Conservation (phyloP, 495 filamentous ascomycete species). For the Tuber brumale region DNA sequence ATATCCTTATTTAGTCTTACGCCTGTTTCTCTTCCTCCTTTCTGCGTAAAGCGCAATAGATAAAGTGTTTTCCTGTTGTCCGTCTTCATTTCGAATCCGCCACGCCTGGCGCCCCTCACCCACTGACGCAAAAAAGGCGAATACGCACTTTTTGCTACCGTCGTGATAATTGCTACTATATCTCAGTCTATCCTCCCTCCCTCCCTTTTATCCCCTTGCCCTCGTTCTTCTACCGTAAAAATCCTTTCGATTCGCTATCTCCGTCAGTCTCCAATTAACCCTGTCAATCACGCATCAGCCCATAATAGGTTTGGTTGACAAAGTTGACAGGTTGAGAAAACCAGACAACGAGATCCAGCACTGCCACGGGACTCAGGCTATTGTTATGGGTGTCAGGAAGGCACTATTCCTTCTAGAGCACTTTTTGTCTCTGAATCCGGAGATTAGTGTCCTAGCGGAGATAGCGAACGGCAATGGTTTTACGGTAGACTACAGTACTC, state of each 20-base stretch:
- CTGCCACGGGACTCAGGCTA: too few relatives aligned
- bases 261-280: background rate
- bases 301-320: too few relatives aligned
- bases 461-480: too few relatives aligned
- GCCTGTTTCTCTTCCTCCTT: background rate
- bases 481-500: too few relatives aligned
- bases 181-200: background rate
- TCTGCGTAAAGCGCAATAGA: background rate
- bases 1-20: slow-evolving; percentile 8
- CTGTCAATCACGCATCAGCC: too few relatives aligned
- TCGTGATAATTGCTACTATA: background rate
- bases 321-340: too few relatives aligned
- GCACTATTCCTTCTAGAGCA: too few relatives aligned
- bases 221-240: background rate
- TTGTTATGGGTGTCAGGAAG: too few relatives aligned
- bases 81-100: background rate
- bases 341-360: too few relatives aligned
- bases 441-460: too few relatives aligned
- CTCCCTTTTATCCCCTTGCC: background rate
- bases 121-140: background rate
- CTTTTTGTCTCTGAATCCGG: too few relatives aligned
- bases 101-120: background rate
- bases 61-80: background rate
- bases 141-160: background rate
- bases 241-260: too few relatives aligned